Base-by-base conservation (phyloP, 345 rosid species). In the Aquilaria malaccensis region DNA sequence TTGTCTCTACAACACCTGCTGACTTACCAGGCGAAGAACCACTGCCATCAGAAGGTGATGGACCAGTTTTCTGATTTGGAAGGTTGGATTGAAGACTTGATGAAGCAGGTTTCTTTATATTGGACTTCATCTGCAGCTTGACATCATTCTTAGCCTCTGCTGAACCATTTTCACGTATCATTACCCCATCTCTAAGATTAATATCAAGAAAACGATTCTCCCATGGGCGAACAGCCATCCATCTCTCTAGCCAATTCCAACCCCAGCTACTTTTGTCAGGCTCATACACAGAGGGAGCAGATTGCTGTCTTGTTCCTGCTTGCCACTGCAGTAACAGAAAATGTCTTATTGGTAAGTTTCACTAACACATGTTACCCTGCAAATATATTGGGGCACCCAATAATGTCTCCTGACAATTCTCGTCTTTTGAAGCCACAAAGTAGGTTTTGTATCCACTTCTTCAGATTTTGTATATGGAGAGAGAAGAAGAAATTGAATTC, bases 191-290 rank as follows among this genome's bases (percentile, higher is more conserved):
- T 61, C 74, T 84, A 50, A 88, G 82, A 74, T 91, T 94, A 65
- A 72, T 83, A 72, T 91, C 99, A 31, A 91, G 97, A 81, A 91
- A 86, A 66, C 99, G 87, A 33, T 88, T 95, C 79, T 95, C 98
- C 98, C 99, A 91, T 50, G 99, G 98, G 43, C 99, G 98, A 67
- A 95, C 99, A 58, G 99, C 99, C 99, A 95, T 88, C 98, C 99
- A 95, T 77, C 99, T 81, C 76, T 95, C 99, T 75, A 95, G 59
- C 99, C 98, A 95, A 74, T 95, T 88, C 98, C 98, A 91, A 56
- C 98, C 99, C 99, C 99, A 95, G 78, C 86, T 88, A 86, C 80
- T 86, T 80, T 87, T 88, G 79, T 95, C 98, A 14, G 98, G 96
- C 74, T 84, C 82, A 75, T 91, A 95, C 22, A 85, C 88, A 51